phyloP scores from a whole-genome alignment of 371 early-diverging fungal genomes.

The Lichtheimia hyalospora region DNA sequence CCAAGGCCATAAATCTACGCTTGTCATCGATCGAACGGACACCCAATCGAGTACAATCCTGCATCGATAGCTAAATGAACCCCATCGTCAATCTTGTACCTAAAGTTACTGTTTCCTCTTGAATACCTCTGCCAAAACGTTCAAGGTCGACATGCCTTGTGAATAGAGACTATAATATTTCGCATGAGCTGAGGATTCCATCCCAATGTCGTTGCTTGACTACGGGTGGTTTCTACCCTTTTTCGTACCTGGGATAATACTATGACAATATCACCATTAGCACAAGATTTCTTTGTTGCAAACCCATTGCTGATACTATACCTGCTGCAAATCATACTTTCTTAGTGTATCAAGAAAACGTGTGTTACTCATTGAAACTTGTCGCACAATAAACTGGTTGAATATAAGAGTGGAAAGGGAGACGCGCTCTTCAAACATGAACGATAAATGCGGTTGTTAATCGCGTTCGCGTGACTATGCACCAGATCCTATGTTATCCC shows the following conservation, averaged over 20 bases:
- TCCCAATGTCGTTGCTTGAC: too few species aligned
- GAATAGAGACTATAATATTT: slow-evolving; percentile 10
- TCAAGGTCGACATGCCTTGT: slow-evolving; percentile 18
- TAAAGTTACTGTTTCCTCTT: too few species aligned
- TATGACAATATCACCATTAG: background rate
- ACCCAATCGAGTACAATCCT: slow-evolving; percentile 28
- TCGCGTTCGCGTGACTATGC: background rate
- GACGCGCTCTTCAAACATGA: slow-evolving; percentile 6
- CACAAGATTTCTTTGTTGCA: too few species aligned
- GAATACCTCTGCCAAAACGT: slow-evolving; percentile 17
- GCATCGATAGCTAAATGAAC: slow-evolving; percentile 19
- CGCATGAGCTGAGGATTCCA: too few species aligned
- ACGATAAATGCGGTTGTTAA: background rate
- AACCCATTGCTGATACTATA: background rate
- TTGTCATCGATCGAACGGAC: slow-evolving; percentile 32
- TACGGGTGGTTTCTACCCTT: too few species aligned
- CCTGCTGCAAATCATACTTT: slow-evolving; percentile 22
- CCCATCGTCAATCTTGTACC: background rate
- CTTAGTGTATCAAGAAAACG: slow-evolving; percentile 18
- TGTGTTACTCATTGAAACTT: slow-evolving; percentile 14
- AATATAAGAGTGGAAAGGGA: background rate
- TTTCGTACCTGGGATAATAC: slow-evolving; percentile 25
- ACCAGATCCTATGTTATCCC: background rate
- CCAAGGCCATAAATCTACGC: slow-evolving; percentile 25
- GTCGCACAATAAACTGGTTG: background rate